Evolutionary conservation across 306 rosid species (phyloP).

Genomic region (Glycine latifolia): DNA sequence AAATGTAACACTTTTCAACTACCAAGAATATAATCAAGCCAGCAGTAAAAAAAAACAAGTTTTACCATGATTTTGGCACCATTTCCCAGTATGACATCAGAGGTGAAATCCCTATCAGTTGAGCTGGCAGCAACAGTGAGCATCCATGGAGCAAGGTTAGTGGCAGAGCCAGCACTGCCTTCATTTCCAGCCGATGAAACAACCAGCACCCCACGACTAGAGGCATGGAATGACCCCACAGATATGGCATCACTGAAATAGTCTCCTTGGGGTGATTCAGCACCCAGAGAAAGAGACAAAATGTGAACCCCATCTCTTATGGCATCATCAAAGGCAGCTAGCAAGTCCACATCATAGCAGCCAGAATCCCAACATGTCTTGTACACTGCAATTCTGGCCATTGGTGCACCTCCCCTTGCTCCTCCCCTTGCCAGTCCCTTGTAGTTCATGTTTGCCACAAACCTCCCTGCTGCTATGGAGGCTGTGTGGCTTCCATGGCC

Average conservation of each 20-base stretch:
- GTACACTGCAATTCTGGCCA: conserved; percentile 81
- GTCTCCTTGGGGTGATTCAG: conserved; percentile 83
- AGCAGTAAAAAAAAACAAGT: neutral
- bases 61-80: conserved; percentile 66
- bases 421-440: conserved; percentile 77
- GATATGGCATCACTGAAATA: conserved; percentile 88
- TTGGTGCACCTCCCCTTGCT: conserved; percentile 86
- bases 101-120: conserved; percentile 84
- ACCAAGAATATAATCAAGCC: neutral
- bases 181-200: conserved; percentile 84
- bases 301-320: conserved; percentile 85
- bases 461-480: conserved; percentile 82
- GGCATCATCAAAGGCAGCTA: conserved; percentile 89
- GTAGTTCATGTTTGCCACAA: conserved; percentile 78
- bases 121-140: conserved; percentile 90
- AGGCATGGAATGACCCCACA: conserved; percentile 85
- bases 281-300: conserved; percentile 77
- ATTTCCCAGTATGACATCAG: conserved; percentile 67
- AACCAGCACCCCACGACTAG: conserved; percentile 71
- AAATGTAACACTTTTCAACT: neutral
- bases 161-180: conserved; percentile 70
- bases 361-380: conserved; percentile 92
- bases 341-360: conserved; percentile 81
- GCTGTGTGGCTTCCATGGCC: conserved; percentile 93
- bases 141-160: conserved; percentile 88